These are phyloP conservation scores for Laguncularia racemosa DNA, from an alignment of 345 rosid species.

Conservation along the genomic window DNA sequence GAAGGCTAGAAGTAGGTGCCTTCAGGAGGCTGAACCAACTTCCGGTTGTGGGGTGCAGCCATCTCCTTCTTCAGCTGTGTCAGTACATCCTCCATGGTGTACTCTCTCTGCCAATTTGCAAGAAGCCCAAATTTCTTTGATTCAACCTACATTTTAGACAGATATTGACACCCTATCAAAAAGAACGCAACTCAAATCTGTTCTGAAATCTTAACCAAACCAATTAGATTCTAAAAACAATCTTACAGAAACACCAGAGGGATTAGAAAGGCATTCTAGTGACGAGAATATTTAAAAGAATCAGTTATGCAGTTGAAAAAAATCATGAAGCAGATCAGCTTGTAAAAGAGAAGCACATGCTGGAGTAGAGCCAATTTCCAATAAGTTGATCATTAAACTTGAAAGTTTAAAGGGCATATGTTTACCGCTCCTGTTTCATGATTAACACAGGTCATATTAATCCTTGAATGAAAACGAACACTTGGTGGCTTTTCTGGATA, in stretches of 20 bases:
- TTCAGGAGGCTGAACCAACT: conserved; percentile 82
- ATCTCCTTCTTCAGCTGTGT: conserved; percentile 74
- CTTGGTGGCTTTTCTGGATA: conserved; percentile 97
- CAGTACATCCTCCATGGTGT: conserved; percentile 73
- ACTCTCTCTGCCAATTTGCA: conserved; percentile 71
- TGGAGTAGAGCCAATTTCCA: not conserved
- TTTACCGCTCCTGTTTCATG: conserved; percentile 96
- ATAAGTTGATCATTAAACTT: not conserved
- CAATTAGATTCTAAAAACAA: not conserved
- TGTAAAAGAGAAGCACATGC: no score
- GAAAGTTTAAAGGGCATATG: not conserved
- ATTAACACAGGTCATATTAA: conserved; percentile 88
- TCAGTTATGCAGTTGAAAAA: no score
- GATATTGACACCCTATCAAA: not conserved
- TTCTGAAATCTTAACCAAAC: no score
- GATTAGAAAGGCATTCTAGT: no score
- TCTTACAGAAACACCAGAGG: no score
- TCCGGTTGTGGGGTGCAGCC: conserved; percentile 64
- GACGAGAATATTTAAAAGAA: no score
- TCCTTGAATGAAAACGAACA: conserved; percentile 88
- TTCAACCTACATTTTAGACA: conserved; percentile 40
- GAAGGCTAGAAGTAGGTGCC: conserved; percentile 68
- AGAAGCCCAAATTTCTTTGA: conserved; percentile 65
- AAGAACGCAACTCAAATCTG: not conserved
- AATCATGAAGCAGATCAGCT: no score